Evolutionary conservation across 163 green algal genomes (phyloP), one percentile per base, ranked within the genome.

Genomic region (Scenedesmus sp.): DNA sequence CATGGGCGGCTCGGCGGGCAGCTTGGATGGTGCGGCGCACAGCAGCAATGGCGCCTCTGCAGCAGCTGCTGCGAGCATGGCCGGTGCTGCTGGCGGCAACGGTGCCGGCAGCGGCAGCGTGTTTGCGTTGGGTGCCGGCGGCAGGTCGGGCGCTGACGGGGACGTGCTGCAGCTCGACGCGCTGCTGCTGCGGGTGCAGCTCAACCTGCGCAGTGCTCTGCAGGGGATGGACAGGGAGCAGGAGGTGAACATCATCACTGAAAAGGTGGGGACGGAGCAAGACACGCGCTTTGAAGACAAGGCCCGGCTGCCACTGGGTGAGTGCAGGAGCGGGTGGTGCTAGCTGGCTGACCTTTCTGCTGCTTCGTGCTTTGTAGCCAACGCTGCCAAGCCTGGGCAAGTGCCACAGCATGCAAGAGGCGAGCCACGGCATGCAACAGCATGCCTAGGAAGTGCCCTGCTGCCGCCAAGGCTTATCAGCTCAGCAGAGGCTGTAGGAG

Each of bases 241-340:
- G 37, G 72, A 73, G 49, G 46, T 90, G 65, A 90, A 90, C 86
- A 73, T 90, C 24, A 85, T 90, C 13, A 85, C 59, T 22, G 86
- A 90, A 46, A 85, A 90, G 24, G 30, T 85, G 0, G 73, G 86
- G 3, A 85, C 65, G 33, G 86, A 73, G 51, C 51, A 72, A 16
- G 73, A 79, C 13, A 90, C 86, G 1, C 40, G 73, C 6, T 90
- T 90, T 85, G 86, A 90, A 37, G 86, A 90, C 86, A 85, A 33
- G 12, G 51, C 86, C 3, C 30, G 73, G n/a, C 72, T 90, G 70
- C 86, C 85, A 7, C 68, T 90, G 4, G 70, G 85, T 90, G 70
- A 83, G 85, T 37, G 40, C 5, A 51, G n/a, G 5, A 6, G 49
- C 33, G 26, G n/a, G 56, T 22, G n/a, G 46, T n/a, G n/a, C n/a